Evolutionary conservation across 2,329 filamentous ascomycete species (phyloP).

Genomic region (Chaetomium sp.): DNA sequence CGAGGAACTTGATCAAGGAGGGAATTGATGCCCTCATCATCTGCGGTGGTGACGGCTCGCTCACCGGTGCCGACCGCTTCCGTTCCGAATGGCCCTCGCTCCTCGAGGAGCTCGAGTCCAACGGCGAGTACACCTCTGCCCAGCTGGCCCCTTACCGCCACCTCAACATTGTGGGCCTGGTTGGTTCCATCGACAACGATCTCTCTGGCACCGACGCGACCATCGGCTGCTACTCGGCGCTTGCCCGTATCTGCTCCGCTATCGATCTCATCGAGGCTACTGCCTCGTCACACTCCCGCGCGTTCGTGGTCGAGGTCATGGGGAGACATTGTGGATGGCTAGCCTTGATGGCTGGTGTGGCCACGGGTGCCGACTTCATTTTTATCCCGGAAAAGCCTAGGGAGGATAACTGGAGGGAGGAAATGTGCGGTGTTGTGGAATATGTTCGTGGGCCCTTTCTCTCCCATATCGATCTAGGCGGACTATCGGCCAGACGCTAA

Average conservation of each 20-base stretch:
- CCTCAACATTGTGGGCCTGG: constrained; percentile 92
- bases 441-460: constrained; percentile 43
- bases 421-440: constrained; percentile 74
- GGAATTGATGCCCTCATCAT: constrained; percentile 96
- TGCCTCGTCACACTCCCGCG: constrained; percentile 85
- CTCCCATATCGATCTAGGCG: no score
- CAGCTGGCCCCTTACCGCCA: constrained; percentile 73
- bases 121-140: constrained; percentile 60
- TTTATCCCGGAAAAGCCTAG: constrained; percentile 95
- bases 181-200: constrained; percentile 98
- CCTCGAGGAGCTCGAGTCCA: constrained; percentile 74
- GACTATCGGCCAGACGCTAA: no score
- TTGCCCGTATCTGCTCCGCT: constrained; percentile 88
- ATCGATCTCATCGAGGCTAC: constrained; percentile 97
- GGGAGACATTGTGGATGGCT: constrained; percentile 97
- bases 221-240: constrained; percentile 91
- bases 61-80: constrained; percentile 94
- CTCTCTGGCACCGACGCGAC: constrained; percentile 95
- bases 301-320: constrained; percentile 98
- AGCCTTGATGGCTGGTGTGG: constrained; percentile 91
- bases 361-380: constrained; percentile 90
- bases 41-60: constrained; percentile 91
- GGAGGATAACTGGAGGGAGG: constrained; percentile 76
- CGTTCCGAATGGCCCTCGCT: constrained; percentile 86
- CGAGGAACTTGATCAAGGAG: constrained; percentile 87